Percentiles rank a stretch among this genome's conserved stretches.
phyloP scores from a whole-genome alignment of 345 rosid species.

The Salix arbutifolia region DNA sequence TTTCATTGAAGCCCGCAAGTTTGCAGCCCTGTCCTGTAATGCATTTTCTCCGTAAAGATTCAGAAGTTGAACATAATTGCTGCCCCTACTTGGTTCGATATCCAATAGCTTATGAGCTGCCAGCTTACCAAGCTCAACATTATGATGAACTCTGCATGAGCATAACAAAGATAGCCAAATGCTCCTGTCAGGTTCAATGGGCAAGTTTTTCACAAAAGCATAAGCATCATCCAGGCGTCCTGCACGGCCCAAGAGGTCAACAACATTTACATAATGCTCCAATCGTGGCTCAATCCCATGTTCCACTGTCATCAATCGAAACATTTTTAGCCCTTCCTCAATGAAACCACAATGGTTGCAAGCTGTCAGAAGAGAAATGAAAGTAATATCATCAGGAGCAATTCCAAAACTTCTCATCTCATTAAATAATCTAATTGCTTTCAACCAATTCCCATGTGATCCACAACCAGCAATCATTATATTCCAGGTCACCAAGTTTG shows the following conservation, averaged over 20 bases:
- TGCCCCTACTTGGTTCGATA: slow-evolving; percentile 51
- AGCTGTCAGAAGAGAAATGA: slow-evolving; percentile 63
- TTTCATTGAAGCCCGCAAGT: slow-evolving; percentile 51
- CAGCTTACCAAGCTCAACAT: slow-evolving; percentile 56
- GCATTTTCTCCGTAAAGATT: slow-evolving; percentile 66
- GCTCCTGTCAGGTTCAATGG: slow-evolving; percentile 52
- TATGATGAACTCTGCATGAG: slow-evolving; percentile 53
- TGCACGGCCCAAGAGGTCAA: slow-evolving; percentile 75
- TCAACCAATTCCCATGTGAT: slow-evolving; percentile 54
- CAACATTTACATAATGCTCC: slow-evolving; percentile 68
- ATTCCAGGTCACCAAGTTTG: slow-evolving; percentile 66
- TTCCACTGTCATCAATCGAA: slow-evolving; percentile 47
- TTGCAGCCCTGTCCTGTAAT: slow-evolving; percentile 53
- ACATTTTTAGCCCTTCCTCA: slow-evolving; percentile 51
- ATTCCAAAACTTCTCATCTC: slow-evolving; percentile 54
- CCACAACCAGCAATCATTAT: slow-evolving; percentile 76
- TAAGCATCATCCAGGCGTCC: slow-evolving; percentile 63
- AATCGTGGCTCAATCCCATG: slow-evolving; percentile 46
- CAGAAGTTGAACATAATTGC: slow-evolving; percentile 60
- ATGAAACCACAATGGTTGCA: slow-evolving; percentile 79
- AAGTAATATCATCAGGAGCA: slow-evolving; percentile 62
- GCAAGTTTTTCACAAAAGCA: slow-evolving; percentile 47
- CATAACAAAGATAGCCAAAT: slow-evolving; percentile 67
- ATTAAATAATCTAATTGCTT: slow-evolving; percentile 47
- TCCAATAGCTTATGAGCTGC: slow-evolving; percentile 53